Conservation (phyloP, 176 grass and related monocot species). For the Lolium multiflorum region DNA sequence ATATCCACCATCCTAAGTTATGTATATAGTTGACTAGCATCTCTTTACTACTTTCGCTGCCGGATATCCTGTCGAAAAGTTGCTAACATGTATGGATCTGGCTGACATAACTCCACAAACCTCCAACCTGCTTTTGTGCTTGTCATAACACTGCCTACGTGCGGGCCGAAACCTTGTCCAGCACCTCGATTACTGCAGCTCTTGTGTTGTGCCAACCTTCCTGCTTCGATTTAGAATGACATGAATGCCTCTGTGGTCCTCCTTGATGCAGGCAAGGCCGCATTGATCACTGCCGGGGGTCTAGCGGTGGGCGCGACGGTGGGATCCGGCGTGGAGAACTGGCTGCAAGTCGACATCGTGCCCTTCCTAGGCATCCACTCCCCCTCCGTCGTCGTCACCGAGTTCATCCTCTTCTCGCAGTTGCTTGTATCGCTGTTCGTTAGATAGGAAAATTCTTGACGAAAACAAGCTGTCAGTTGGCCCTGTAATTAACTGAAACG, state of each 20-base stretch:
- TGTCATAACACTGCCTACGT: constrained; percentile 37
- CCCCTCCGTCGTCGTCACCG: constrained; percentile 83
- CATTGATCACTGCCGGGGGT: constrained; percentile 77
- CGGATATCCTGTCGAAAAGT: constrained; percentile 27
- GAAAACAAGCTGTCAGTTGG: constrained; percentile 35
- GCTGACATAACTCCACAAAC: constrained; percentile 28
- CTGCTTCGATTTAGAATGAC: constrained; percentile 35
- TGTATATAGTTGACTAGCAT: constrained; percentile 19
- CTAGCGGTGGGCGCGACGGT: constrained; percentile 73
- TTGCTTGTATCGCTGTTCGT: constrained; percentile 84
- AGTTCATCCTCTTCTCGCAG: constrained; percentile 94
- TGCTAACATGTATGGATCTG: constrained; percentile 28
- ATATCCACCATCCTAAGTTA: neutral
- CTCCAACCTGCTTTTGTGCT: constrained; percentile 41
- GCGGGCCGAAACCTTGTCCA: constrained; percentile 32
- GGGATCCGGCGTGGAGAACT: constrained; percentile 84
- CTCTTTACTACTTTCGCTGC: neutral
- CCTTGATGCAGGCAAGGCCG: constrained; percentile 82
- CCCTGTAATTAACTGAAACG: constrained; percentile 70
- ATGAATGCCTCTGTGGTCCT: constrained; percentile 41
- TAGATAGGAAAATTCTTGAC: constrained; percentile 49
- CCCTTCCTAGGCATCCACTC: constrained; percentile 89
- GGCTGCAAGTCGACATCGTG: constrained; percentile 92
- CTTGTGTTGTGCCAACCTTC: constrained; percentile 36
- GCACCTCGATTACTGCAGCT: constrained; percentile 23